These are phyloP conservation scores for Trametes cinnabarina DNA, from an alignment of 768 basidiomycete genomes.

Conservation along the genomic window DNA sequence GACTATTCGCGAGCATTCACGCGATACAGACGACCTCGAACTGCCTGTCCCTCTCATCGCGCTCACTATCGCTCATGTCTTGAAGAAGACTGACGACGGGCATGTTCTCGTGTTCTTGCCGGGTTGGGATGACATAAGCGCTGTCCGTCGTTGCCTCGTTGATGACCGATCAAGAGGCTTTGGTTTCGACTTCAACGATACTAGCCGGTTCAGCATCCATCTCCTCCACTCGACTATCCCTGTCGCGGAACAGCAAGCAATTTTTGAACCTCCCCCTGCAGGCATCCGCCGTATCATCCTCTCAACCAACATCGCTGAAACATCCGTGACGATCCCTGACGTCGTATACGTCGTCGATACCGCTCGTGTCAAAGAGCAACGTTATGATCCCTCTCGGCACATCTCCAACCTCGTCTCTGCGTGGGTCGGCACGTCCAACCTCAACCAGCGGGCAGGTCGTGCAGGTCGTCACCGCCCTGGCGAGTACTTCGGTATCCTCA, in stretches of 20 bases:
- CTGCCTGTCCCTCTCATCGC: slow-evolving; percentile 81
- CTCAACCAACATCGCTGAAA: slow-evolving; percentile 94
- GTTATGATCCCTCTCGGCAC: slow-evolving; percentile 84
- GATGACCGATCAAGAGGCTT: slow-evolving; percentile 44
- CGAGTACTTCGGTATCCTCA: slow-evolving; percentile 85
- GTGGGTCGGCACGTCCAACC: slow-evolving; percentile 87
- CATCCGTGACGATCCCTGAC: slow-evolving; percentile 92
- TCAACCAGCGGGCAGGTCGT: slow-evolving; percentile 89
- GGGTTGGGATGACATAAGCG: slow-evolving; percentile 89
- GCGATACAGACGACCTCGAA: slow-evolving; percentile 56
- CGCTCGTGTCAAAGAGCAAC: slow-evolving; percentile 83
- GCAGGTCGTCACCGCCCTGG: slow-evolving; percentile 90
- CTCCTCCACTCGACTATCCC: slow-evolving; percentile 89
- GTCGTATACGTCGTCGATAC: slow-evolving; percentile 94
- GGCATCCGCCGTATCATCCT: slow-evolving; percentile 87
- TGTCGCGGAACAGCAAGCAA: slow-evolving; percentile 80
- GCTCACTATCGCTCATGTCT: slow-evolving; percentile 74
- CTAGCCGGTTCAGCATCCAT: slow-evolving; percentile 64
- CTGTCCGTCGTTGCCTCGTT: slow-evolving; percentile 63
- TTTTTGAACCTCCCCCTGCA: slow-evolving; percentile 77
- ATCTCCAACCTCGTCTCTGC: slow-evolving; percentile 88
- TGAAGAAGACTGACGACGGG: slow-evolving; percentile 71
- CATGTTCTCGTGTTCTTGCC: slow-evolving; percentile 90
- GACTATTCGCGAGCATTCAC: slow-evolving; percentile 30
- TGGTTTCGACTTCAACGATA: slow-evolving; percentile 60